Evolutionary conservation across 352 stramenopile genomes (phyloP).

Genomic region (Plasmopara muralis): DNA sequence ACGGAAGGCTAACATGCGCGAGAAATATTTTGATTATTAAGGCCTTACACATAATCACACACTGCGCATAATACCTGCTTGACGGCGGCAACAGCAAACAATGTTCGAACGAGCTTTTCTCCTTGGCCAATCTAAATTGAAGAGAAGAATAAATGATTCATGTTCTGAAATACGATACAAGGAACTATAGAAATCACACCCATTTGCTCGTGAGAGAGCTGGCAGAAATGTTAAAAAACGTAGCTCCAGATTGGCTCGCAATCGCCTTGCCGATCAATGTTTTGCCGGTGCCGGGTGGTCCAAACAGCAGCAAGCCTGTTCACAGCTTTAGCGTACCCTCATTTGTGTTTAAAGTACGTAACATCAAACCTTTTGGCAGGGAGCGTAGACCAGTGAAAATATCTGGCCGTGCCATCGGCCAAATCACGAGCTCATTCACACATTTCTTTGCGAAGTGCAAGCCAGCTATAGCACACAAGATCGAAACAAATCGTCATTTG

Average conservation of each 20-base stretch:
- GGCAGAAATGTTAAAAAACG: slow-evolving; percentile 99
- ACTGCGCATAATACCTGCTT: slow-evolving; percentile 52
- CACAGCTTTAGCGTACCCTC: neutral
- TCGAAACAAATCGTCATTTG: neutral
- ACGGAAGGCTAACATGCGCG: slow-evolving; percentile 83
- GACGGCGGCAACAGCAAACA: slow-evolving; percentile 94
- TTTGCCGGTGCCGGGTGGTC: slow-evolving; percentile 94
- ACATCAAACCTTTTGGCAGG: slow-evolving; percentile 76
- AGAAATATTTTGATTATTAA: neutral
- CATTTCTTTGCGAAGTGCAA: slow-evolving; percentile 96
- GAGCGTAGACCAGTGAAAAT: slow-evolving; percentile 95
- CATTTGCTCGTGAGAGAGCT: slow-evolving; percentile 99
- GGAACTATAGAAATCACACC: slow-evolving; percentile 30
- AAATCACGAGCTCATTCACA: slow-evolving; percentile 97
- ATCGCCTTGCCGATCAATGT: slow-evolving; percentile 99
- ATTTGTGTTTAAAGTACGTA: neutral
- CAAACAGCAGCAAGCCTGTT: slow-evolving; percentile 92
- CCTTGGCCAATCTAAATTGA: slow-evolving; percentile 92
- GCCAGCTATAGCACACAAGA: slow-evolving; percentile 59
- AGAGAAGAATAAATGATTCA: neutral
- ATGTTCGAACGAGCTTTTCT: slow-evolving; percentile 95
- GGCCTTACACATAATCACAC: neutral
- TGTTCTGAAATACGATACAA: neutral
- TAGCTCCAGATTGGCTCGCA: slow-evolving; percentile 94
- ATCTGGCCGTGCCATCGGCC: slow-evolving; percentile 96